phyloP scores from a whole-genome alignment of 1,284 basidiomycete species.

The Xerocomus amazonicus region DNA sequence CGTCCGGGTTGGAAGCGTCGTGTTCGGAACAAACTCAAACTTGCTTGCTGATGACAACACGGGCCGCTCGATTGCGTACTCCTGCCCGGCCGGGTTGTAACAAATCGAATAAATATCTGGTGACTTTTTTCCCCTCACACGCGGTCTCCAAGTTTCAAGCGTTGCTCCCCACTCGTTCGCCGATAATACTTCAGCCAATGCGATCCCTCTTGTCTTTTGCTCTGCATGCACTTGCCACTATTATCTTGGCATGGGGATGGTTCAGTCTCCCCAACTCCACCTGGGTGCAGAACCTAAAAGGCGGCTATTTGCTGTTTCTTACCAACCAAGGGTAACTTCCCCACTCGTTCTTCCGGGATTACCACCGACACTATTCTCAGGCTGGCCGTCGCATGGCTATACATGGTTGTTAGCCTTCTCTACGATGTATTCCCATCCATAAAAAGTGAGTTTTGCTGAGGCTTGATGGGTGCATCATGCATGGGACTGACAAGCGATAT shows the following conservation, averaged over 20 bases:
- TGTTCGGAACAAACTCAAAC: not conserved
- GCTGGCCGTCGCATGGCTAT: conserved; percentile 27
- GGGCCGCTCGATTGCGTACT: no score
- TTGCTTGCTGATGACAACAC: no score
- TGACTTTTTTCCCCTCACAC: not conserved
- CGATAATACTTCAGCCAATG: conserved; percentile 10
- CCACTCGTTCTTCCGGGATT: not conserved
- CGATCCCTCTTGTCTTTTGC: conserved; percentile 12
- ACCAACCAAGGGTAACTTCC: conserved; percentile 68
- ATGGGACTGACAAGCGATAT: not conserved
- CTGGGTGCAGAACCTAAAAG: conserved; percentile 47
- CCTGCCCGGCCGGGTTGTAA: not conserved
- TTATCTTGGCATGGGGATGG: conserved; percentile 50
- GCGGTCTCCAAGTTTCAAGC: not conserved
- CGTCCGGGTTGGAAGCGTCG: not conserved
- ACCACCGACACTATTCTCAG: conserved; percentile 6
- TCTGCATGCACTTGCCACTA: conserved; percentile 42
- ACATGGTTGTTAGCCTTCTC: conserved; percentile 27
- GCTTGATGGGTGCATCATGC: not conserved
- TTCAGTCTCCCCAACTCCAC: not conserved
- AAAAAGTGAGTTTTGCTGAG: conserved; percentile 11
- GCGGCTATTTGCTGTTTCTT: conserved; percentile 68
- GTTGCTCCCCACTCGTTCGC: not conserved
- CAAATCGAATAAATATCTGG: not conserved
- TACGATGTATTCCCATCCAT: conserved; percentile 25